These are phyloP conservation scores for Lipomyces anomalus DNA, from an alignment of 805 yeast genomes.

Conservation along the genomic window DNA sequence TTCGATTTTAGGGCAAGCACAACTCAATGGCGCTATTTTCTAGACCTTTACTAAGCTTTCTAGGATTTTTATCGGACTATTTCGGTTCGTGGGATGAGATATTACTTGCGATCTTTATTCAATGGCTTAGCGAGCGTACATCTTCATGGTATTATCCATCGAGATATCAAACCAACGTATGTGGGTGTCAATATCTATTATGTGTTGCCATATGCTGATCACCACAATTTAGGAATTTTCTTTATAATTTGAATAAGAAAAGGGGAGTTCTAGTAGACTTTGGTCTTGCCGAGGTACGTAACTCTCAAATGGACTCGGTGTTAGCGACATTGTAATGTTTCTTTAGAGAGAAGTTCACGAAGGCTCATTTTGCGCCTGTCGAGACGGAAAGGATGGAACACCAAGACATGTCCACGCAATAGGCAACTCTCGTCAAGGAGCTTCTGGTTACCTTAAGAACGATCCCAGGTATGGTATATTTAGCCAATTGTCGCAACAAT, in stretches of 20 bases:
- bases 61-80: slow-evolving; percentile 69
- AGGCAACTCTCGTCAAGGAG: slow-evolving; percentile 30
- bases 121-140: slow-evolving; percentile 75
- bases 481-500: neutral
- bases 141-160: slow-evolving; percentile 69
- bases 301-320: no score
- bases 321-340: no score
- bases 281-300: slow-evolving; percentile 68
- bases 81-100: slow-evolving; percentile 71
- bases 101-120: slow-evolving; percentile 73
- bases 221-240: slow-evolving; percentile 51
- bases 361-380: slow-evolving; percentile 23
- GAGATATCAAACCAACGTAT: slow-evolving; percentile 84
- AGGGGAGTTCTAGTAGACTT: slow-evolving; percentile 85
- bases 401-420: slow-evolving; percentile 28
- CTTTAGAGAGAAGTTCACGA: slow-evolving; percentile 13
- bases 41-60: no score
- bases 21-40: neutral
- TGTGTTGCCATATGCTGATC: neutral
- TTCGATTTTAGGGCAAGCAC: slow-evolving; percentile 62
- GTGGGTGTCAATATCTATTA: slow-evolving; percentile 28
- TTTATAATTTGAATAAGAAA: slow-evolving; percentile 59
- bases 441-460: slow-evolving; percentile 74
- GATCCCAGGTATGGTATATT: slow-evolving; percentile 53
- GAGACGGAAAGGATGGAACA: slow-evolving; percentile 11